Conservation (phyloP, 306 rosid genomes). For the Fagus sylvatica region DNA sequence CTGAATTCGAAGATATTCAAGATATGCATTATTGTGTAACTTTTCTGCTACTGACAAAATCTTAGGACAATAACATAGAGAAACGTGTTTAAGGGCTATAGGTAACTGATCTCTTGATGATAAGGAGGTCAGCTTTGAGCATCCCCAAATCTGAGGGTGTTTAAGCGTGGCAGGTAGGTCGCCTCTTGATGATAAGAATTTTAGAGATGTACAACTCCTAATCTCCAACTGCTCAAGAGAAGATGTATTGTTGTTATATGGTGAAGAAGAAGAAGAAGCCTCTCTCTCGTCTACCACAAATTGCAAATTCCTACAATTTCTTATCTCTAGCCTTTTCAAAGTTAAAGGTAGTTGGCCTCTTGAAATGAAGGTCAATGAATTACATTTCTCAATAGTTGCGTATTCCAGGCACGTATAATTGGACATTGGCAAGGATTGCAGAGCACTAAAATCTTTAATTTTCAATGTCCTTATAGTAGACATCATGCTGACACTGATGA, state of each 20-base stretch:
- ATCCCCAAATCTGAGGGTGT: no score
- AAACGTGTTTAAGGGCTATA: conserved; percentile 4
- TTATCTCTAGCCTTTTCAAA: neutral
- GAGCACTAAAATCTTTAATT: neutral
- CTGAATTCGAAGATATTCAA: conserved; percentile 7
- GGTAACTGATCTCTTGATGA: conserved; percentile 13
- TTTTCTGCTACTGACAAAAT: conserved; percentile 9
- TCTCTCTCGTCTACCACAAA: neutral
- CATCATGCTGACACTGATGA: no score
- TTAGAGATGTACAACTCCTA: neutral
- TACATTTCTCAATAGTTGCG: neutral
- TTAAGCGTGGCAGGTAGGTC: no score
- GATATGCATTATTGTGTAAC: neutral
- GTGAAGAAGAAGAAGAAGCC: neutral
- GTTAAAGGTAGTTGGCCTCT: conserved; percentile 6
- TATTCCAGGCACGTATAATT: neutral
- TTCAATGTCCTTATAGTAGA: no score
- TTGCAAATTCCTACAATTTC: neutral
- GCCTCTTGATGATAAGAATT: no score
- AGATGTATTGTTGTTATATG: neutral
- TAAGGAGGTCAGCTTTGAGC: neutral
- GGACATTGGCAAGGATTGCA: neutral
- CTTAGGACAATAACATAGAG: neutral
- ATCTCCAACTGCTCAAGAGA: neutral
- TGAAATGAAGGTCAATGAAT: conserved; percentile 7